A percentile compares a stretch with the other conserved stretches of the same genome.
Evolutionary conservation across 1,284 basidiomycete species (phyloP).

Genomic region (Neonothopanus nambi): DNA sequence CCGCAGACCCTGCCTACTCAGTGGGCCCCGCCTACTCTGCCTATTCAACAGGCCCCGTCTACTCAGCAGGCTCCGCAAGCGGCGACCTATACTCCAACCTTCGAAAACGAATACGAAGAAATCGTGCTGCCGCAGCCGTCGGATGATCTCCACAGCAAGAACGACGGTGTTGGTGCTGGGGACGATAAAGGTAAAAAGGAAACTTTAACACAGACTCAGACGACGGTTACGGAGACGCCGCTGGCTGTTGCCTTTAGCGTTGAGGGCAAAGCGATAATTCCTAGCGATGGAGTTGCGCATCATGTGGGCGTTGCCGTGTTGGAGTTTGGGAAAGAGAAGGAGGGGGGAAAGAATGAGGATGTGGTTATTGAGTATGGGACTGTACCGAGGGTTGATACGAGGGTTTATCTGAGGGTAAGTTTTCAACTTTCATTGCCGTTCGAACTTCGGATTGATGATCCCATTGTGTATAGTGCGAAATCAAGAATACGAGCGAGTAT

Average conservation of each 20-base stretch:
- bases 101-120: no score
- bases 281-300: constrained; percentile 53
- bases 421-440: constrained; percentile 4
- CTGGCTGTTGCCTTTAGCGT: constrained; percentile 51
- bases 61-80: no score
- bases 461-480: constrained; percentile 41
- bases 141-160: not conserved
- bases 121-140: not conserved
- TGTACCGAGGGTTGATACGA: constrained; percentile 46
- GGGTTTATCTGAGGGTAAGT: constrained; percentile 47
- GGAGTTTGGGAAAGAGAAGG: constrained; percentile 34
- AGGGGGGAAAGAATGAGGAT: not conserved
- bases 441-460: constrained; percentile 11
- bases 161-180: no score
- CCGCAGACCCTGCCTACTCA: no score
- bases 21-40: no score
- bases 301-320: constrained; percentile 53
- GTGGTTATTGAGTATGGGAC: constrained; percentile 43
- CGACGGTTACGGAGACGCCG: constrained; percentile 50
- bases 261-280: constrained; percentile 47
- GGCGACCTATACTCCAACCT: no score
- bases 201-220: constrained; percentile 33
- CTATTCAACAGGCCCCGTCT: no score
- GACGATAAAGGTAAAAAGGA: no score
- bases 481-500: constrained; percentile 55